Percentiles rank a stretch among this genome's conserved stretches.
Conservation (phyloP, 257 asterid species). For the Forsythia viridissima region DNA sequence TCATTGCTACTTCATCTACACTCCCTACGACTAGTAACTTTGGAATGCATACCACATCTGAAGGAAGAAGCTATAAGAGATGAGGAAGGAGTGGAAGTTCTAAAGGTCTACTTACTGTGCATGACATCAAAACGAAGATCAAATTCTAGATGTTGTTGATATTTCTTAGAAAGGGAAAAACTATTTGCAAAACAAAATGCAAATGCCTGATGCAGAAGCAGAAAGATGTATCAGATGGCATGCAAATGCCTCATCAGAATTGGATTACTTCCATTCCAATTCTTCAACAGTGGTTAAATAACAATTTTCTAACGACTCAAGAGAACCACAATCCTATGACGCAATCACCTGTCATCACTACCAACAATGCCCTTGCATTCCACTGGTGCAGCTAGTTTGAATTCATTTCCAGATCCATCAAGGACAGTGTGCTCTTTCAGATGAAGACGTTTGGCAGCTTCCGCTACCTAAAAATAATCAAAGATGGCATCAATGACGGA, state of each 20-base stretch:
- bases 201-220: not conserved
- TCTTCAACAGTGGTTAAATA: not conserved
- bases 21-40: not conserved
- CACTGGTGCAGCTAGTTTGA: constrained; percentile 94
- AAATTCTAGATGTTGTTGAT: too few relatives aligned
- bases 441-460: constrained; percentile 90
- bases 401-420: constrained; percentile 80
- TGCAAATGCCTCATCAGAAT: not conserved
- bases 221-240: not conserved
- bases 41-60: not conserved
- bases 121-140: not conserved
- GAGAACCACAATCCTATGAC: constrained; percentile 5
- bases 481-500: not conserved
- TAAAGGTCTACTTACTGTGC: not conserved
- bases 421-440: constrained; percentile 86
- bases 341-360: constrained; percentile 87
- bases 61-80: constrained; percentile 4
- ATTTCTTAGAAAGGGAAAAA: not conserved
- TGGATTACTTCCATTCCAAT: not conserved
- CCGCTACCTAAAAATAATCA: constrained; percentile 57
- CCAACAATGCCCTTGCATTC: constrained; percentile 99
- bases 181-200: not conserved
- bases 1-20: not conserved
- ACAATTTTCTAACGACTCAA: not conserved
- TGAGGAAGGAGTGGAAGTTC: not conserved